Percentiles rank a stretch among this genome's conserved stretches.
Conservation (phyloP, 2,329 filamentous ascomycete genomes). For the Aspergillus flavus region DNA sequence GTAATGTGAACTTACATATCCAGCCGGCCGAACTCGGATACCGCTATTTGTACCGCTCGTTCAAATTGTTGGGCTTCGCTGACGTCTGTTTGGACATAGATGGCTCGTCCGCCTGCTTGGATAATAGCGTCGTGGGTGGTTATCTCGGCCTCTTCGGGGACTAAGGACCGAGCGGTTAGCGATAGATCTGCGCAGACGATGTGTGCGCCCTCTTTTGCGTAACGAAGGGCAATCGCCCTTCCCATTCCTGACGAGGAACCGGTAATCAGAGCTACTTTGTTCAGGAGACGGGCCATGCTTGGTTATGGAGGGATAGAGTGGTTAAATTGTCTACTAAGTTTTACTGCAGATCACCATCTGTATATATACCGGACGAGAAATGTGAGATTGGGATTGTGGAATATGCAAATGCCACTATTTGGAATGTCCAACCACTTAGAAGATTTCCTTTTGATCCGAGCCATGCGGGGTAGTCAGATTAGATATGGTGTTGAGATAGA, state of each 20-base stretch:
- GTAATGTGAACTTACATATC: constrained; percentile 43
- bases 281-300: constrained; percentile 23
- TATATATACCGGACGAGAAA: background rate
- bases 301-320: background rate
- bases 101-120: constrained; percentile 35
- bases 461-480: background rate
- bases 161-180: constrained; percentile 9
- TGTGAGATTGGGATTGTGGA: background rate
- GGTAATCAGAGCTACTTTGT: constrained; percentile 48
- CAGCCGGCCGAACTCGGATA: constrained; percentile 42
- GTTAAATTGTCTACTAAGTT: background rate
- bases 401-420: background rate
- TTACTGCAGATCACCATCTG: no score
- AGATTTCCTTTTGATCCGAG: background rate
- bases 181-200: constrained; percentile 48
- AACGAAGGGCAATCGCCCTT: constrained; percentile 48
- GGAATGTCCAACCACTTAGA: background rate
- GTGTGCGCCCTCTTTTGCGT: constrained; percentile 42
- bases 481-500: background rate
- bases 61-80: constrained; percentile 41
- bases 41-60: constrained; percentile 38
- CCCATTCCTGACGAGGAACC: constrained; percentile 52
- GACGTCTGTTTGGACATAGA: constrained; percentile 52
- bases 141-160: constrained; percentile 33
- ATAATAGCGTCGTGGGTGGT: constrained; percentile 46